These are phyloP conservation scores for Tylopilus intermedius DNA, from an alignment of 768 basidiomycete genomes.

Conservation along the genomic window DNA sequence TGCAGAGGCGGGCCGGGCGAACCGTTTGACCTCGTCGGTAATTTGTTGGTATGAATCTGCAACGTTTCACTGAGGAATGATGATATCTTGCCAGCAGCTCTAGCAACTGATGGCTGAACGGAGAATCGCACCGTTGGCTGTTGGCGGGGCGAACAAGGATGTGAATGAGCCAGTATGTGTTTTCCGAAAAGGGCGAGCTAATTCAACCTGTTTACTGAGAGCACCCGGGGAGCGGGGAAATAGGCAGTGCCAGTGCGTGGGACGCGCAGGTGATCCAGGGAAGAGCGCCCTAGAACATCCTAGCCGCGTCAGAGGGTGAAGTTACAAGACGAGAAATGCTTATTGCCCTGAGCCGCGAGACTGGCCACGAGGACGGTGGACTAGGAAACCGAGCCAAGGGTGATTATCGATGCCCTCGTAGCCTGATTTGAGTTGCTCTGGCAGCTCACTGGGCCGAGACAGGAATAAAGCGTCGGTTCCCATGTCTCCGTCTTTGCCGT, in stretches of 20 bases:
- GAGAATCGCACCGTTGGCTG: not conserved
- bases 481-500: not conserved
- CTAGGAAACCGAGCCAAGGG: not conserved
- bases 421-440: conserved; percentile 7
- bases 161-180: not conserved
- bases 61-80: conserved; percentile 1
- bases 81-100: not conserved
- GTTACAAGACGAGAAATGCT: not conserved
- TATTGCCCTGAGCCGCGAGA: conserved; percentile 1
- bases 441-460: not conserved
- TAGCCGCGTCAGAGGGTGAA: not conserved
- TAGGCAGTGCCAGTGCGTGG: not conserved
- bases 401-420: not conserved
- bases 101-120: not conserved
- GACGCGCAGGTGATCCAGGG: not conserved
- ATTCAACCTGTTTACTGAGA: not conserved
- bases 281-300: not conserved
- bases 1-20: not conserved
- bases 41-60: not conserved
- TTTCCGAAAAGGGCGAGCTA: not conserved
- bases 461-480: not conserved
- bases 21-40: not conserved
- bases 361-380: not conserved
- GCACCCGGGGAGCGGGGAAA: not conserved
- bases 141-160: not conserved